A percentile compares a stretch with the other conserved stretches of the same genome.
These are phyloP conservation scores for Aspergillus tamarii DNA, from an alignment of 2,329 filamentous ascomycete species.

Conservation along the genomic window DNA sequence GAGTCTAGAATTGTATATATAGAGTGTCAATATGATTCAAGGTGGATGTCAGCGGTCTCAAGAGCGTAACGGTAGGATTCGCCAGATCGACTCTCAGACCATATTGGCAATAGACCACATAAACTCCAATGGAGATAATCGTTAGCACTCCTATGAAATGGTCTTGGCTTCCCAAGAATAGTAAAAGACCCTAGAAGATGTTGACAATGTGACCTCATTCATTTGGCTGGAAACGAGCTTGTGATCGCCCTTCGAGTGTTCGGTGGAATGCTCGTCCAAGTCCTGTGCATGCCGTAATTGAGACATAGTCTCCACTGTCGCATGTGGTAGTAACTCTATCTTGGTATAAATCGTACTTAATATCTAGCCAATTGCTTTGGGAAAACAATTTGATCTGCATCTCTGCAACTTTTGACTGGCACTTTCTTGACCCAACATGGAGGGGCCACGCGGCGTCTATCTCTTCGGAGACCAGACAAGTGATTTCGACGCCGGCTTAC, in stretches of 20 bases:
- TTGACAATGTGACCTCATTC: slow-evolving; percentile 4
- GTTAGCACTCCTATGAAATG: not conserved
- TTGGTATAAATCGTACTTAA: slow-evolving; percentile 2
- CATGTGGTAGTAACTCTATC: slow-evolving; percentile 6
- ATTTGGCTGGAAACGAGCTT: slow-evolving; percentile 5
- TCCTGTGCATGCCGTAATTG: slow-evolving; percentile 1
- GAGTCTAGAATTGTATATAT: slow-evolving; percentile 12
- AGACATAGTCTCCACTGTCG: slow-evolving; percentile 2
- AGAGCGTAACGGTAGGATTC: slow-evolving; percentile 12
- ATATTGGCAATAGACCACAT: not conserved
- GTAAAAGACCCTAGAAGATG: not conserved
- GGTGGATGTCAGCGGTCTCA: slow-evolving; percentile 3
- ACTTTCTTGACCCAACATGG: slow-evolving; percentile 28
- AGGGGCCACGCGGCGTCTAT: slow-evolving; percentile 40
- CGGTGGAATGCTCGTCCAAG: not conserved
- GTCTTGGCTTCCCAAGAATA: slow-evolving; percentile 5
- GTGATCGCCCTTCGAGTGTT: not conserved
- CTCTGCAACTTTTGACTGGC: slow-evolving; percentile 2
- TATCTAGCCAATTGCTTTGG: slow-evolving; percentile 12
- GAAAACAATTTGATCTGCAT: not conserved
- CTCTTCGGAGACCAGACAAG: slow-evolving; percentile 53
- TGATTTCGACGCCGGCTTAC: slow-evolving; percentile 47
- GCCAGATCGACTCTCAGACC: not conserved
- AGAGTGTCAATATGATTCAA: not conserved
- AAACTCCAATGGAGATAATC: not conserved